Evolutionary conservation across 2,329 filamentous ascomycete species (phyloP).

Genomic region (Thermoascus crustaceus): DNA sequence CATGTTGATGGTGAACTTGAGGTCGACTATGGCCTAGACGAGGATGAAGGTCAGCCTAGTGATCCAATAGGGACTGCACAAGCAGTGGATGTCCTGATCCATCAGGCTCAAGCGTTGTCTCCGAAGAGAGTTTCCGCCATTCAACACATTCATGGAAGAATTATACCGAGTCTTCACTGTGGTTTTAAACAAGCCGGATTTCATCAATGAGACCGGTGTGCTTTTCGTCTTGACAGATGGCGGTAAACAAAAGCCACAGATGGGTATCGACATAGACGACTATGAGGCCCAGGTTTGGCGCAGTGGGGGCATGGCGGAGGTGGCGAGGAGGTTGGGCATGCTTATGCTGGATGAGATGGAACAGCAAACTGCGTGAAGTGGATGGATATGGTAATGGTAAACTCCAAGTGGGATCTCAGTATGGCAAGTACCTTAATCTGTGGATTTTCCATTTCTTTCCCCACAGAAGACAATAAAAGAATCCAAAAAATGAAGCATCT

Average conservation of each 20-base stretch:
- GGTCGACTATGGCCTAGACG: constrained; percentile 6
- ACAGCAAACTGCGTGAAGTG: too few species aligned
- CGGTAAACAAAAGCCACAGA: constrained; percentile 2
- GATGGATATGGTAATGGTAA: too few species aligned
- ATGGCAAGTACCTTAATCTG: too few species aligned
- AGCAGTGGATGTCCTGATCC: constrained; percentile 1
- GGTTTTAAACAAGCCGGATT: constrained; percentile 5
- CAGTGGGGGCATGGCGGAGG: constrained; percentile 6
- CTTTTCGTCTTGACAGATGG: constrained; percentile 4
- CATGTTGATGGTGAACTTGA: constrained; percentile 4
- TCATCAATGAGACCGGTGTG: constrained; percentile 3
- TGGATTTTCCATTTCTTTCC: too few species aligned
- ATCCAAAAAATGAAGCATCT: too few species aligned
- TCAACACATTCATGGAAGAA: background rate
- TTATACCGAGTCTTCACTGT: constrained; percentile 2
- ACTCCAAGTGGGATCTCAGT: too few species aligned
- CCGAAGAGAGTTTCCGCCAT: background rate
- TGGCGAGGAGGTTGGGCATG: constrained; percentile 5
- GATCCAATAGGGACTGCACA: constrained; percentile 1
- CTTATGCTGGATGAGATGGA: too few species aligned
- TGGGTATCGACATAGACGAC: background rate
- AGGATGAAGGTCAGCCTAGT: constrained; percentile 4
- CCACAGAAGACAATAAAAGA: too few species aligned
- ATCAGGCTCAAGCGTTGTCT: constrained; percentile 3
- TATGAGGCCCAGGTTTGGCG: constrained; percentile 5